Base-by-base conservation (phyloP, 164 flowering plant species). In the Malania oleifera region DNA sequence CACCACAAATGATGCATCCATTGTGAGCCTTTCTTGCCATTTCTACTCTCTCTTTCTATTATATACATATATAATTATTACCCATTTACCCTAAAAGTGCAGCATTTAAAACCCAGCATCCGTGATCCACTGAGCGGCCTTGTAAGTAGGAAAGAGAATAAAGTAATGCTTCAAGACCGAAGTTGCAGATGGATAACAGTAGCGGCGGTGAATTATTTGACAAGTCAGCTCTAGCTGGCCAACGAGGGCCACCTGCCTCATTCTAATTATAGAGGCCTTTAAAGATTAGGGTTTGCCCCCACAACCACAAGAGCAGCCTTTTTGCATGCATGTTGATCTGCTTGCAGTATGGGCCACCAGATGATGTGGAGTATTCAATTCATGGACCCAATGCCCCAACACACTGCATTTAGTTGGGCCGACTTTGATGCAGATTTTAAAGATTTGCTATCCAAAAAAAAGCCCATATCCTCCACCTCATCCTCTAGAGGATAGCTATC, bases 201-300 rank as follows among this genome's bases (percentile, higher is more conserved):
- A 49, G 28, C 47, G 46, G 50, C n/a, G 59, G 56, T 48, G 52
- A 50, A 63, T 61, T 52, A 44, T 61, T 56, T 45, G 57, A 35
- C 23, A 1, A 59, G 63, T 60, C 49, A 71, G 59, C 20, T 48
- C 20, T 63, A 50, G 71, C 53, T 67, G 69, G 62, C 75, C 62
- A 62, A 63, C 52, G 40, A 61, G 25, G 35, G 39, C 46, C n/a
- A 20, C 50, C 20, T 56, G 26, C 34, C 35, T 7, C 20, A 14
- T 60, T 25, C 35, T 66, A 51, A 61, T 57, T 19, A 56, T 57
- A 43, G 37, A 54, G 25, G 5, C 20, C 22, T 60, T 48, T 54
- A 45, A 56, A 56, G 34, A 14, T 34, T 14, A 46, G 58, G 48
- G 17, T 38, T n/a, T n/a, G n/a, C n/a, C 29, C 50, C 4, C 10